Evolutionary conservation across 768 basidiomycete genomes (phyloP).

Genomic region (Psilocybe cubensis): DNA sequence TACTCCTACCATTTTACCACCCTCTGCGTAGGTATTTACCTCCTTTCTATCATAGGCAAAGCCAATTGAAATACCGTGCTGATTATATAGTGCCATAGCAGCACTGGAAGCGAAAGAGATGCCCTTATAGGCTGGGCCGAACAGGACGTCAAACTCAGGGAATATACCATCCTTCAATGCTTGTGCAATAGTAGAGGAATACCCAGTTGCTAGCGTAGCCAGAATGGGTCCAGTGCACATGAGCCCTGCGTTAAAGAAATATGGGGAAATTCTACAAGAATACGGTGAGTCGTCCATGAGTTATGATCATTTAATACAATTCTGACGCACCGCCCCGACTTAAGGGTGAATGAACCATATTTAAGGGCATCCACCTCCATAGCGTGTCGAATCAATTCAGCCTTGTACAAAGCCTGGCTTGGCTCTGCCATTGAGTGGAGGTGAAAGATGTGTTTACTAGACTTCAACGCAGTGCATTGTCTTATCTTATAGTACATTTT

Average conservation of each 20-base stretch:
- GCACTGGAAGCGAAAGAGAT: constrained; percentile 92
- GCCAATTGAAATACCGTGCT: constrained; percentile 65
- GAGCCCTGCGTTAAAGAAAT: constrained; percentile 96
- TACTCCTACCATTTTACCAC: constrained; percentile 88
- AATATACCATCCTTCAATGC: constrained; percentile 41
- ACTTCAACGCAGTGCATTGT: too few species aligned
- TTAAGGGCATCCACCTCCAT: constrained; percentile 76
- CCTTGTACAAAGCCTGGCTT: constrained; percentile 46
- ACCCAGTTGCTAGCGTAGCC: constrained; percentile 74
- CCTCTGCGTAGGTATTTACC: constrained; percentile 94
- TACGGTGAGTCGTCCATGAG: constrained; percentile 4
- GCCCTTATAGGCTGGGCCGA: constrained; percentile 98
- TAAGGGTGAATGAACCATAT: constrained; percentile 92
- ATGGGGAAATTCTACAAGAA: constrained; percentile 77
- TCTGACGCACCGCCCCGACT: constrained; percentile 84
- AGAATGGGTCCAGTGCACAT: constrained; percentile 86
- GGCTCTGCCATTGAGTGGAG: constrained; percentile 2
- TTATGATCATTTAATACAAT: not conserved
- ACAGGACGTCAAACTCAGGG: constrained; percentile 77
- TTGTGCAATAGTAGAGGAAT: constrained; percentile 75
- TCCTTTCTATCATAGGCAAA: constrained; percentile 97
- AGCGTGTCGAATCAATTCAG: constrained; percentile 68
- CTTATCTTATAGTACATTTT: too few species aligned
- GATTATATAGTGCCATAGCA: constrained; percentile 70
- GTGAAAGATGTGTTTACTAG: too few species aligned